Evolutionary conservation across 192 early-diverging fungal species (phyloP).

Genomic region (Umbelopsis sp.): DNA sequence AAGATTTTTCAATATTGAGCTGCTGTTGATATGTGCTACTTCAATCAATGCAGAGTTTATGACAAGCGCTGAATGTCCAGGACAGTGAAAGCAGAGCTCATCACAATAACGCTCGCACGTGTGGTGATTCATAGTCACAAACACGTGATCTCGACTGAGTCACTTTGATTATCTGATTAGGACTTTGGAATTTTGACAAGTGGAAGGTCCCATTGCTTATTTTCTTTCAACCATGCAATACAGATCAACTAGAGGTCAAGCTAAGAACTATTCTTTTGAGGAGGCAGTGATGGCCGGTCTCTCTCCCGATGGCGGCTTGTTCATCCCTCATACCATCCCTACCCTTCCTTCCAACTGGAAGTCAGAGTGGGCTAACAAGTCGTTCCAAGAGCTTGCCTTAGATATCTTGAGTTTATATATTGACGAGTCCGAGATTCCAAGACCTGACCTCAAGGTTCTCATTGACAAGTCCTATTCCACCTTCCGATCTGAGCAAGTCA

Average conservation of each 20-base stretch:
- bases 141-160: too few species aligned
- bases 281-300: constrained; percentile 91
- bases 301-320: constrained; percentile 92
- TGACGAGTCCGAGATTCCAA: constrained; percentile 75
- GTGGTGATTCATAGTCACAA: too few species aligned
- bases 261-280: constrained; percentile 76
- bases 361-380: constrained; percentile 66
- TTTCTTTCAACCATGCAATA: constrained; percentile 75
- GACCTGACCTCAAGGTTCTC: constrained; percentile 67
- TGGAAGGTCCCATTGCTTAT: neutral
- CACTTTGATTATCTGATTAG: too few species aligned
- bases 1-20: too few species aligned
- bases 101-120: too few species aligned
- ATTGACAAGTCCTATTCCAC: constrained; percentile 76
- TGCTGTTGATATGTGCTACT: too few species aligned
- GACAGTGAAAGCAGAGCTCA: too few species aligned
- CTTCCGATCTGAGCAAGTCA: constrained; percentile 75
- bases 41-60: too few species aligned
- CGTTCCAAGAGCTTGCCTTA: constrained; percentile 83
- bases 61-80: too few species aligned
- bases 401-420: constrained; percentile 87
- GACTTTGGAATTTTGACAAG: neutral
- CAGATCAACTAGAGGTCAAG: constrained; percentile 84
- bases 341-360: constrained; percentile 70
- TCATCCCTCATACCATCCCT: constrained; percentile 87